Conservation (phyloP, 108 stramenopile species). For the Epithemia pelagica region DNA sequence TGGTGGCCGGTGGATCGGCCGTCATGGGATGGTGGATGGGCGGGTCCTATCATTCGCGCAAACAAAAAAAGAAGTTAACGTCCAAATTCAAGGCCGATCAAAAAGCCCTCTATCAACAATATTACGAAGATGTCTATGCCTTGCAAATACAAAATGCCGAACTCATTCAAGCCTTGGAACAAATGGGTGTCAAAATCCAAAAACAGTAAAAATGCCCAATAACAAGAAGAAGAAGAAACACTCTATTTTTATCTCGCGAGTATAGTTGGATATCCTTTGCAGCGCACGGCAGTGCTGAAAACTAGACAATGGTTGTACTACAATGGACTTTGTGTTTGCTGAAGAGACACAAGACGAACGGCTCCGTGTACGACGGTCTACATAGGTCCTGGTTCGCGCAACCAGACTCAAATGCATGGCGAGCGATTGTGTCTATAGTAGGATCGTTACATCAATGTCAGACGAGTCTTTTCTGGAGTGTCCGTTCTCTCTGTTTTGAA, state of each 20-base stretch:
- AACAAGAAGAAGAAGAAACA: not conserved
- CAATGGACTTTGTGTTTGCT: too few species aligned
- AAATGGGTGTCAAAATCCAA: slow-evolving; percentile 39
- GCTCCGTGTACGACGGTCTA: too few species aligned
- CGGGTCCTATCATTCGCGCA: slow-evolving; percentile 60
- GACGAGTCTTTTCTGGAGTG: too few species aligned
- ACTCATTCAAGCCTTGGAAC: slow-evolving; percentile 36
- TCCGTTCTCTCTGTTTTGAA: too few species aligned
- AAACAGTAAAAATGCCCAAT: slow-evolving; percentile 6
- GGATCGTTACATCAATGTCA: too few species aligned
- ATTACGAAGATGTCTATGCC: slow-evolving; percentile 87
- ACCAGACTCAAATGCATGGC: too few species aligned
- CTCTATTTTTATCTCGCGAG: not conserved
- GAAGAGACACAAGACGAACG: too few species aligned
- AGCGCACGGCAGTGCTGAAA: too few species aligned
- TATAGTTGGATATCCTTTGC: too few species aligned
- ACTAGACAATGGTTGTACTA: too few species aligned
- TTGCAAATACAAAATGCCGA: slow-evolving; percentile 82
- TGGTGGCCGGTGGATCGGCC: slow-evolving; percentile 30
- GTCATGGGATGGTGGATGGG: slow-evolving; percentile 59
- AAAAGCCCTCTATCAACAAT: slow-evolving; percentile 85
- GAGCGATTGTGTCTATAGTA: too few species aligned
- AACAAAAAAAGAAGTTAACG: slow-evolving; percentile 70
- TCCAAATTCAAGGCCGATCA: slow-evolving; percentile 78
- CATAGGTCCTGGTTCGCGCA: too few species aligned